These are phyloP conservation scores for Pythium sukuiense DNA, from an alignment of 352 stramenopile species.

Conservation along the genomic window DNA sequence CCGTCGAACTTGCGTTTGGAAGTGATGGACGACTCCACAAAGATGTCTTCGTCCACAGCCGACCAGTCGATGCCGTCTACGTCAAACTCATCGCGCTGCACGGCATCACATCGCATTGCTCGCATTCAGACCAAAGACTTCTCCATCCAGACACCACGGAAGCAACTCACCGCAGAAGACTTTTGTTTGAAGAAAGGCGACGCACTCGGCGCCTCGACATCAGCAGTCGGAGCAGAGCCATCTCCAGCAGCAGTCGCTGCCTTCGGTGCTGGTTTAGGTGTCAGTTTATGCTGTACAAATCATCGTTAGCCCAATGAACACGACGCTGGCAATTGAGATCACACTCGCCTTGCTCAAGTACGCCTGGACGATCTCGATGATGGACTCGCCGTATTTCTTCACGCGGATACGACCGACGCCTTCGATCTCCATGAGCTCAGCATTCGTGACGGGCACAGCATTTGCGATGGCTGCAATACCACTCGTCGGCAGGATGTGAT, in stretches of 20 bases:
- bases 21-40: slow-evolving; percentile 9
- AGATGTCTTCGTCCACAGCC: slow-evolving; percentile 40
- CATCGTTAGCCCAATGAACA: background rate
- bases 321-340: background rate
- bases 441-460: slow-evolving; percentile 68
- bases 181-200: slow-evolving; percentile 60
- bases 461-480: slow-evolving; percentile 84
- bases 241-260: background rate
- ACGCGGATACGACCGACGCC: slow-evolving; percentile 79
- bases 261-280: slow-evolving; percentile 32
- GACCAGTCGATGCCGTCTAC: slow-evolving; percentile 69
- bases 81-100: slow-evolving; percentile 28
- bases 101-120: background rate
- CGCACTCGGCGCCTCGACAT: slow-evolving; percentile 19
- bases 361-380: slow-evolving; percentile 81
- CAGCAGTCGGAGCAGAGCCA: background rate
- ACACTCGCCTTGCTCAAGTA: slow-evolving; percentile 70
- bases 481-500: slow-evolving; percentile 81
- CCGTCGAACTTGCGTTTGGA: slow-evolving; percentile 12
- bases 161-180: slow-evolving; percentile 8
- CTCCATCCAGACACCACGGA: background rate
- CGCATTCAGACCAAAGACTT: background rate
- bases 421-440: slow-evolving; percentile 80
- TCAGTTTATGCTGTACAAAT: slow-evolving; percentile 56
- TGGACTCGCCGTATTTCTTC: slow-evolving; percentile 84